Percentiles rank a stretch among this genome's conserved stretches.
These are phyloP conservation scores for Psilocybe mexicana DNA, from an alignment of 1,284 basidiomycete species.

Conservation along the genomic window DNA sequence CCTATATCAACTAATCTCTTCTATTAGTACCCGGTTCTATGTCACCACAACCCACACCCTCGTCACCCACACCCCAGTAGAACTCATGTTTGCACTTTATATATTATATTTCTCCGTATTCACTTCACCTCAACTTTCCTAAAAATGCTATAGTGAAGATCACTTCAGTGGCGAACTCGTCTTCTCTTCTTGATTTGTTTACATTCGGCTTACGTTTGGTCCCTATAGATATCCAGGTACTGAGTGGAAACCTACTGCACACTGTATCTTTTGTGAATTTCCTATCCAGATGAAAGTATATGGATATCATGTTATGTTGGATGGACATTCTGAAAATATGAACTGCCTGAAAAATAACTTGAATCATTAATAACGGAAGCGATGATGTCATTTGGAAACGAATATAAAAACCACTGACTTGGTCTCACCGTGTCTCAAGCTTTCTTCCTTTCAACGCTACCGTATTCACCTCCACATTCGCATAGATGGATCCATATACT, in stretches of 20 bases:
- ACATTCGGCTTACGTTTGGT: background rate
- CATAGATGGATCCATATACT: conserved; percentile 63
- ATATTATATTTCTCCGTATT: conserved; percentile 9
- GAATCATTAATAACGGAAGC: too few relatives aligned
- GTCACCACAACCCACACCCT: conserved; percentile 8
- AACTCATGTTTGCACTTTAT: conserved; percentile 1
- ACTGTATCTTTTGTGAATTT: too few relatives aligned
- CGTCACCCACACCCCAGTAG: conserved; percentile 11
- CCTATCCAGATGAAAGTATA: too few relatives aligned
- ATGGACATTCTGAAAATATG: too few relatives aligned
- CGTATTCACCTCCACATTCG: conserved; percentile 25
- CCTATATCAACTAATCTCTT: conserved; percentile 29
- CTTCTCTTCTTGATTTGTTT: background rate
- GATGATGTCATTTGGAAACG: too few relatives aligned
- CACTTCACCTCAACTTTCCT: background rate
- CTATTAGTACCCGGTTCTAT: conserved; percentile 6
- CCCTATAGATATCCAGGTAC: background rate
- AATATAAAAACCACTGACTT: background rate
- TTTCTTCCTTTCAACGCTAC: background rate
- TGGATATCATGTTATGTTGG: too few relatives aligned
- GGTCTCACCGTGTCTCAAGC: background rate
- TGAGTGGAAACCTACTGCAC: too few relatives aligned
- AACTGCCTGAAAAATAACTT: too few relatives aligned
- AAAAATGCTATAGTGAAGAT: background rate
- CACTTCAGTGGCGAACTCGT: background rate